Evolutionary conservation across 148 eudicot species (phyloP).

Genomic region (Tetragonia tetragonoides): DNA sequence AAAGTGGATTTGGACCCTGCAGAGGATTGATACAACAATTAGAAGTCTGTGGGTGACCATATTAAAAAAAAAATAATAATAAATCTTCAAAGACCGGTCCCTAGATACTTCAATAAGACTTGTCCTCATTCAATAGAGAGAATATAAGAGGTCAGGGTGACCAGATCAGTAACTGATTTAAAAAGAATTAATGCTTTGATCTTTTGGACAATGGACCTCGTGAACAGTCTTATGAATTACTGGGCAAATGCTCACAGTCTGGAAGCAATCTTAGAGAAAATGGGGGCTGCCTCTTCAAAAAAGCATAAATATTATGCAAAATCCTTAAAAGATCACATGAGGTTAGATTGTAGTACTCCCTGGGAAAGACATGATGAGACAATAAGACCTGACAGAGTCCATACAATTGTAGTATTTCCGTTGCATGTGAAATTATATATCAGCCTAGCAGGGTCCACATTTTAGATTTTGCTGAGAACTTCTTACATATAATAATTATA

Average conservation of each 20-base stretch:
- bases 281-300: neutral
- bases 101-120: neutral
- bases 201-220: no score
- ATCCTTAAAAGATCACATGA: neutral
- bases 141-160: neutral
- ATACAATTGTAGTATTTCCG: neutral
- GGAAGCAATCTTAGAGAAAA: neutral
- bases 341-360: neutral
- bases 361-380: neutral
- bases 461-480: neutral
- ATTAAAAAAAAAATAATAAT: neutral
- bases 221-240: no score
- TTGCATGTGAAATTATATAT: neutral
- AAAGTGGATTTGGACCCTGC: constrained; percentile 95
- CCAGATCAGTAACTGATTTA: neutral
- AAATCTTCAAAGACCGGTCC: neutral
- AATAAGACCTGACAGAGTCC: neutral
- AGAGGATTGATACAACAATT: constrained; percentile 14
- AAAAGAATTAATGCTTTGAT: neutral
- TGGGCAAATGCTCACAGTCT: no score
- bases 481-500: neutral
- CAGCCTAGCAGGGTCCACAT: neutral
- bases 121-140: neutral
- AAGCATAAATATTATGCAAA: neutral
- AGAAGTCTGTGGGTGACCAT: neutral